Evolutionary conservation across 129 eudicot genomes (phyloP).

Genomic region (Lonicera japonica): DNA sequence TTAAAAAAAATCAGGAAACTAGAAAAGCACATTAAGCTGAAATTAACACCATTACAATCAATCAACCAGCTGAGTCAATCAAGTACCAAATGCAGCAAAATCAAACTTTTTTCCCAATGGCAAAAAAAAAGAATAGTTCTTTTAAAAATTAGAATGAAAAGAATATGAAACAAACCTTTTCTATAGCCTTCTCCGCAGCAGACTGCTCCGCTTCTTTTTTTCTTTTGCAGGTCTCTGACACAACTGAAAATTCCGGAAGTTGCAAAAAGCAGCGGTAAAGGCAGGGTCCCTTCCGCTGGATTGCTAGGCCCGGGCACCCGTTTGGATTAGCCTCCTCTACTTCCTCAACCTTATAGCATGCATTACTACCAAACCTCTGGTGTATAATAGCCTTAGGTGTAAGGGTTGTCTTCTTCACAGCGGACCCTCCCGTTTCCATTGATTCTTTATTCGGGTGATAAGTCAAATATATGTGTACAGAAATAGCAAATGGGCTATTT

Average conservation of each 20-base stretch:
- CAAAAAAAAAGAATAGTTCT: too few species aligned
- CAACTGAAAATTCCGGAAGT: slow-evolving; percentile 69
- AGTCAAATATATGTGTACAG: neutral
- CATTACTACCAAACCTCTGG: slow-evolving; percentile 66
- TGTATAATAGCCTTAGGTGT: slow-evolving; percentile 80
- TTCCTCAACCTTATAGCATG: slow-evolving; percentile 59
- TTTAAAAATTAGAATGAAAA: neutral
- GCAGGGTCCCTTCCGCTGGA: slow-evolving; percentile 69
- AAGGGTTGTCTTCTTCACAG: slow-evolving; percentile 42
- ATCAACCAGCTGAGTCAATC: too few species aligned
- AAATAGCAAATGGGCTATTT: slow-evolving; percentile 2
- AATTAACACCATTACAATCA: too few species aligned
- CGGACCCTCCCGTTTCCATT: slow-evolving; percentile 31
- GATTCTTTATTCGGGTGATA: slow-evolving; percentile 16
- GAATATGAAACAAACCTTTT: slow-evolving; percentile 42
- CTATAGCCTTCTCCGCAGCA: slow-evolving; percentile 82
- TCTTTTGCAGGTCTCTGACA: slow-evolving; percentile 49
- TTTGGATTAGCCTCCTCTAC: slow-evolving; percentile 39
- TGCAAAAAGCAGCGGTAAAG: slow-evolving; percentile 65
- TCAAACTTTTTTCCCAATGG: too few species aligned
- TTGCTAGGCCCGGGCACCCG: slow-evolving; percentile 70
- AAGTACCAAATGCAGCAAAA: too few species aligned
- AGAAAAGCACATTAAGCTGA: too few species aligned
- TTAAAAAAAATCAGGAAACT: too few species aligned
- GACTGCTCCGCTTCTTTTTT: slow-evolving; percentile 93